Evolutionary conservation across 2,329 filamentous ascomycete species (phyloP), one percentile per base, ranked within the genome.

Genomic region (Cladosporium colombiae): DNA sequence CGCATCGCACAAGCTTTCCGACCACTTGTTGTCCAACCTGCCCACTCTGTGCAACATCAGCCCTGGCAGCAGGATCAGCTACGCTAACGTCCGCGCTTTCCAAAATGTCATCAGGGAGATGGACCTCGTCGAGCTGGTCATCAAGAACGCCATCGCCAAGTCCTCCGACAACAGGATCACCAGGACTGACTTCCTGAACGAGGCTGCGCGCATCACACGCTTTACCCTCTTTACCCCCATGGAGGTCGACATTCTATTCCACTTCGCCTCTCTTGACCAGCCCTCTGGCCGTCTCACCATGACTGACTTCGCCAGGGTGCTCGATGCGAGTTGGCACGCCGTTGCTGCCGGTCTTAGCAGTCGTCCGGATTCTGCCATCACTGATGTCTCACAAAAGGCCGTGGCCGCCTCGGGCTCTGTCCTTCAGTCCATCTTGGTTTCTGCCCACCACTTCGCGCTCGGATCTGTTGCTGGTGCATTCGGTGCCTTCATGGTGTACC

Each of bases 401-500:
- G 86, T 86, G 67, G 82, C 86, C 4, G 82, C 79, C 35, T 82
- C 85, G 13, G 81, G 84, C 72, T 81, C 84, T 67, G 72, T 93
- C 68, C 71, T 96, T 18, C 81, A 88, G 69, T 82, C 86, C 64
- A 76, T 92, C 35, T 79, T 91, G 16, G 91, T 93, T 76, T 96
- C 93, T 1, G 86, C 84, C 1, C 96, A 97, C 79, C 93, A 96
- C 83, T 99, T 99, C 77, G 88, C 83, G 3, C 87, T 99, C 7
- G 95, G 95, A 67, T 93, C 91, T 77, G 72, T 97, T 71, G 95
- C 95, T 8, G 95, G 95, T 80, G 95, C 95, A 11, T 99, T 99
- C 76, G 95, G 95, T 77, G 95, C 95, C 14, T 98, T 99, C 78
- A 97, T 99, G 92, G 95, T 99, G 63, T 99, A 99, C 78, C 95